Evolutionary conservation across 306 rosid species (phyloP).

Genomic region (Vicia sativa): DNA sequence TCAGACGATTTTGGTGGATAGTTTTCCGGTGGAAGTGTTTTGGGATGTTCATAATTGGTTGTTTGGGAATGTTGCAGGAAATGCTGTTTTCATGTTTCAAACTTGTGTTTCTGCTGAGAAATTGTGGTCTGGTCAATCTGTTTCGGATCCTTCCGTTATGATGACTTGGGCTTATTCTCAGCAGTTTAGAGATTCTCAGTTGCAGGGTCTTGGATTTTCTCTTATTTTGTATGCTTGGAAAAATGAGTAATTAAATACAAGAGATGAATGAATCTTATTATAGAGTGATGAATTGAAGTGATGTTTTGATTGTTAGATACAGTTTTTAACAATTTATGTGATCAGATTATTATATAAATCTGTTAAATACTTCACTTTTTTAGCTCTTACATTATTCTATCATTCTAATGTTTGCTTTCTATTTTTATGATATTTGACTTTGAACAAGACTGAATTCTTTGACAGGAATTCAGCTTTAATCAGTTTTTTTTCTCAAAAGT

Average conservation of each 20-base stretch:
- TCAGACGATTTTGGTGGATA: slow-evolving; percentile 77
- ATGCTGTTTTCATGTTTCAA: slow-evolving; percentile 92
- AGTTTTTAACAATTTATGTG: slow-evolving; percentile 39
- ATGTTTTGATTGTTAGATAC: slow-evolving; percentile 18
- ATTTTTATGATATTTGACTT: neutral
- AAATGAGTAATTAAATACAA: slow-evolving; percentile 53
- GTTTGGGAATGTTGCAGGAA: slow-evolving; percentile 67
- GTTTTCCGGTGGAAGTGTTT: slow-evolving; percentile 74
- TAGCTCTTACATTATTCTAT: neutral
- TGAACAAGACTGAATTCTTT: neutral
- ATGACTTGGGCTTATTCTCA: slow-evolving; percentile 60
- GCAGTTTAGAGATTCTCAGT: slow-evolving; percentile 58
- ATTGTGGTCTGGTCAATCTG: slow-evolving; percentile 46
- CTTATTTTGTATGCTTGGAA: slow-evolving; percentile 88
- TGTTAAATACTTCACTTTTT: slow-evolving; percentile 8
- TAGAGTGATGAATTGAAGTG: slow-evolving; percentile 29
- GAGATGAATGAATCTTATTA: slow-evolving; percentile 24
- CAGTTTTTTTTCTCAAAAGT: neutral
- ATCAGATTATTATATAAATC: slow-evolving; percentile 37
- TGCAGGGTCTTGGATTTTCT: slow-evolving; percentile 78
- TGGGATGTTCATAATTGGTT: slow-evolving; percentile 99
- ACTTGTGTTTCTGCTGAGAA: slow-evolving; percentile 64
- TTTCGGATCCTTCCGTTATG: slow-evolving; percentile 52
- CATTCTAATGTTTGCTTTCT: neutral
- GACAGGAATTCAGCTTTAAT: neutral